Evolutionary conservation across 805 yeast species (phyloP), one percentile per base, ranked within the genome.

Genomic region (Pichia californica): DNA sequence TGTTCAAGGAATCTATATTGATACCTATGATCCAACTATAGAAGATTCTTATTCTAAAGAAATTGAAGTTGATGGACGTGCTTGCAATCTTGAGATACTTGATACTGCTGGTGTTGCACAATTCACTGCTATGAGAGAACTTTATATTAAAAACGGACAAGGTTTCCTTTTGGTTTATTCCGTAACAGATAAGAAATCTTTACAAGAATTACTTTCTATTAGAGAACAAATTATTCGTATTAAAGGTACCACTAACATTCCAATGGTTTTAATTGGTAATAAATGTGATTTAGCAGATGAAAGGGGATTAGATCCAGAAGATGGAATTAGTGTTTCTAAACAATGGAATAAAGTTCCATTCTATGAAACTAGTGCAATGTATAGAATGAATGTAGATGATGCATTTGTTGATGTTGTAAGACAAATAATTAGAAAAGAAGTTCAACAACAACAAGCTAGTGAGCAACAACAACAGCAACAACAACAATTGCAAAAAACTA

Each of bases 21-120:
- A 91, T 56, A 76, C 88, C 30, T 91, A 91, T 65, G 98, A 91
- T 58, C 98, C 99, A 8, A 93, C 99, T 8, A 93, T 91, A 51
- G 99, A 91, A 61, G 98, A 91, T 58, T 87, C 96, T 1, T 93
- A 91, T 64, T 71, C 95, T 37, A 89, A 88, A 58, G 89, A 86
- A 52, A 79, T 88, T 45, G 88, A 83, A 55, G 81, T 91, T 29
- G 96, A 91, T 61, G 94, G 88, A 28, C 76, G 91, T 52, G 81
- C 87, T 5, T 86, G 93, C 57, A 86, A 84, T 51, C 69, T 91
- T 53, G 96, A 91, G 64, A 81, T 84, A 40, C 65, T 76, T 49
- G 82, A 76, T 54, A 76, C 82, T 3, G 82, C 82, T 0, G 82
- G 82, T 26, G 79, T 76, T 26, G 81, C 96, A 19, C 97, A 89